Evolutionary conservation across 495 filamentous ascomycete species (phyloP).

Genomic region (Aspergillus coremiiformis): DNA sequence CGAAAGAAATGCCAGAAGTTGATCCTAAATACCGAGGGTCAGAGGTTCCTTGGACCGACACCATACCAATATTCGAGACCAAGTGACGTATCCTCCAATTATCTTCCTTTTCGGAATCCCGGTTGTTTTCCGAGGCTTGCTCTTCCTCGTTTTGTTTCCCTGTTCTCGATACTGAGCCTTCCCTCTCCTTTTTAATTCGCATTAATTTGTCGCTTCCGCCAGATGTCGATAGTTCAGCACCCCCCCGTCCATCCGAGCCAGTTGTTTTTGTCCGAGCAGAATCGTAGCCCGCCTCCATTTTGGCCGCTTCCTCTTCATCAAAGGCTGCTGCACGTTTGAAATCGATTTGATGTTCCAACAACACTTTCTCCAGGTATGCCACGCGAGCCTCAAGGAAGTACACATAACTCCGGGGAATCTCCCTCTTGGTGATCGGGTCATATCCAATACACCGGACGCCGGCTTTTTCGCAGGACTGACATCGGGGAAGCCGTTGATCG

Average conservation of each 20-base stretch:
- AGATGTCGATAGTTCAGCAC: slow-evolving; percentile 12
- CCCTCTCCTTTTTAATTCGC: slow-evolving; percentile 23
- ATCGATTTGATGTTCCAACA: slow-evolving; percentile 59
- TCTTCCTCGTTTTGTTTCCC: slow-evolving; percentile 32
- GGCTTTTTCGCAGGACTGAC: slow-evolving; percentile 85
- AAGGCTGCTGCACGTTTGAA: slow-evolving; percentile 73
- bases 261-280: slow-evolving; percentile 14
- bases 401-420: slow-evolving; percentile 91
- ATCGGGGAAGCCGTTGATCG: slow-evolving; percentile 84
- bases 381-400: slow-evolving; percentile 87
- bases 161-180: slow-evolving; percentile 13
- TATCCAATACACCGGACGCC: slow-evolving; percentile 85
- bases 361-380: slow-evolving; percentile 70
- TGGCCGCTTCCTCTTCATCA: slow-evolving; percentile 50
- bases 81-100: slow-evolving; percentile 60
- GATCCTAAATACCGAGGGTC: slow-evolving; percentile 78
- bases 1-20: slow-evolving; percentile 88
- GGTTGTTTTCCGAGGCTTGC: slow-evolving; percentile 16
- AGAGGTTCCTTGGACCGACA: slow-evolving; percentile 66
- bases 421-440: slow-evolving; percentile 89
- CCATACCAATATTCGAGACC: slow-evolving; percentile 69
- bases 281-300: slow-evolving; percentile 30
- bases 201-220: slow-evolving; percentile 16
- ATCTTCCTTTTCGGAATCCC: slow-evolving; percentile 42
- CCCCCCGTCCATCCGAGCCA: slow-evolving; percentile 6